Evolutionary conservation across 768 basidiomycete genomes (phyloP), one percentile per base, ranked within the genome.

Genomic region (Agrocybe pediades): DNA sequence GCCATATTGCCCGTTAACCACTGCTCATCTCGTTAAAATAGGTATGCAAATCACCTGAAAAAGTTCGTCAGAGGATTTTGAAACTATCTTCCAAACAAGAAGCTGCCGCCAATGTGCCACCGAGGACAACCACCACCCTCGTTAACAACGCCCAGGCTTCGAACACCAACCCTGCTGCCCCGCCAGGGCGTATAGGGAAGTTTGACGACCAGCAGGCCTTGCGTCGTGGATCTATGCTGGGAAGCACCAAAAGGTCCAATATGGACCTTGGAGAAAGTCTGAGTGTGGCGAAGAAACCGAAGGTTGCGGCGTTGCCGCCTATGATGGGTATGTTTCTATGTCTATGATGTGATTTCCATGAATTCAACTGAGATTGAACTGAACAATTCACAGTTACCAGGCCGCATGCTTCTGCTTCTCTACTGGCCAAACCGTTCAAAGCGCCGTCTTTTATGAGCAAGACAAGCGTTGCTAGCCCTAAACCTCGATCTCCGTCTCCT

Each of bases 1-100:
- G 9, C 46, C 42, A 21, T 36, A 36, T 6, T 39, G 2, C 8
- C 20, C 8, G 11, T 21, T 29, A n/a, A 8, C 44, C 13, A 43
- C 9, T 19, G 44, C 51, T 50, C 48, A 7, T 13, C 26, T 42
- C 26, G 25, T 16, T 19, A 27, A 23, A 23, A 9, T 50, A 92
- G 91, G 78, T 91, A 2, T 93, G 92, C 72, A 90, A 88, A 68
- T 84, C 84, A 57, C 87, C 89, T 0, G 85, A 85, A 20, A 91
- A 86, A 70, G 80, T 83, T 0, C 75, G 66, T 47, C 70, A 65
- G 2, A 77, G 78, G 23, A 77, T 80, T 51, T 62, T 58, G 21
- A 78, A 76, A n/a, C 74, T 92, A 3, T 80, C 84, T 0, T 66
- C 74, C 1, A 60, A 64, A 41, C 69, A 71, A 53, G 58, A 60